phyloP scores from a whole-genome alignment of 208 protist genomes.

The Crithidia brevicula region DNA sequence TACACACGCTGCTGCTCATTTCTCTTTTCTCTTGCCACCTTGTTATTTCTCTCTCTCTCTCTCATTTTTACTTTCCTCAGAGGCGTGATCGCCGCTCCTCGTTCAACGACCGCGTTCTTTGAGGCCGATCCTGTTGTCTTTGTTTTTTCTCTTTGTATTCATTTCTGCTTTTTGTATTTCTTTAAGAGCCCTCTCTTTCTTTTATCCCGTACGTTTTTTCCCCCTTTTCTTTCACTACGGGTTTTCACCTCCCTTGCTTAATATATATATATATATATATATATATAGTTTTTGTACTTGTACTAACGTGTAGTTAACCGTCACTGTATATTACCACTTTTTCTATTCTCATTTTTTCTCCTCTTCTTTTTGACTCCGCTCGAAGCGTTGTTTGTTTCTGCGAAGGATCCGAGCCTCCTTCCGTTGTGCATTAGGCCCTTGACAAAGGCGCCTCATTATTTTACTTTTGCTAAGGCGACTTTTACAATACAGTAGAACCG shows the following conservation, averaged over 20 bases:
- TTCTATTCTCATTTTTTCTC: constrained; percentile 20
- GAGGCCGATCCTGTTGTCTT: neutral
- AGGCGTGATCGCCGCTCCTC: no score
- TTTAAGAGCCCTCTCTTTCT: no score
- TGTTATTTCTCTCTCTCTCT: constrained; percentile 1
- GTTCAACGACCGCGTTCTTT: no score
- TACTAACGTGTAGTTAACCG: neutral
- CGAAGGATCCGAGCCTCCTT: no score
- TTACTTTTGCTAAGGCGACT: no score
- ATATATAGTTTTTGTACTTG: neutral
- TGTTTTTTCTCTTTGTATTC: constrained; percentile 2
- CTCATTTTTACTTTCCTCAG: constrained; percentile 21
- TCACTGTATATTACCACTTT: neutral
- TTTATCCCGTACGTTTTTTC: neutral
- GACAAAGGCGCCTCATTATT: no score
- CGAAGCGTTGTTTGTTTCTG: neutral
- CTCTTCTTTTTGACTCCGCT: neutral
- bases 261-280: neutral
- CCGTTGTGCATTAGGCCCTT: no score
- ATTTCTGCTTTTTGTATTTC: no score
- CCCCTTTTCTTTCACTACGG: neutral
- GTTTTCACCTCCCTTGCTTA: neutral
- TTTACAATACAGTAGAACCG: no score
- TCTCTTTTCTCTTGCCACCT: neutral
- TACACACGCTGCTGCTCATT: neutral